Evolutionary conservation across 768 basidiomycete species (phyloP).

Genomic region (Rhodotorula toruloides): DNA sequence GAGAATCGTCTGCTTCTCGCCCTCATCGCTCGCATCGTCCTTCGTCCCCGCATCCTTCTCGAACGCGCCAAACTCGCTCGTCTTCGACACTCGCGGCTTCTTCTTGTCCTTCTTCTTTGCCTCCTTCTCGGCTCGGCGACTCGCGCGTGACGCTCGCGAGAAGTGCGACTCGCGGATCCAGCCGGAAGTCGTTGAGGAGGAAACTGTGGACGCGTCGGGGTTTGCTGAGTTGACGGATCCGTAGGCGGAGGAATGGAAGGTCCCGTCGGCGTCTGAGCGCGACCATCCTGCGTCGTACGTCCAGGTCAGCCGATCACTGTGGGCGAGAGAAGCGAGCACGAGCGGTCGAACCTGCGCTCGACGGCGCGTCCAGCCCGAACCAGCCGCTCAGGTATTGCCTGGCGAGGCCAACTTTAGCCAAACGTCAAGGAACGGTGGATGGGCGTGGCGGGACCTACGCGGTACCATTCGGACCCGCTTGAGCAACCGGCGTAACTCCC

Average conservation of each 20-base stretch:
- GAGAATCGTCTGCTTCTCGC: constrained; percentile 4
- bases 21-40: background rate
- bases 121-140: background rate
- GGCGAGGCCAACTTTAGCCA: background rate
- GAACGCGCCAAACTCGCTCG: constrained; percentile 16
- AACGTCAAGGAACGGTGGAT: background rate
- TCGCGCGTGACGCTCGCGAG: constrained; percentile 17
- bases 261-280: background rate
- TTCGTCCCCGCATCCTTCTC: background rate
- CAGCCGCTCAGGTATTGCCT: constrained; percentile 21
- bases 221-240: background rate
- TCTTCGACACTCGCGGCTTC: constrained; percentile 14
- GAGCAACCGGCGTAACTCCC: constrained; percentile 15
- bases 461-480: constrained; percentile 9
- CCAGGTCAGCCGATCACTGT: background rate
- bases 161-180: constrained; percentile 29
- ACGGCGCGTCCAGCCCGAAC: constrained; percentile 16
- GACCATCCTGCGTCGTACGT: background rate
- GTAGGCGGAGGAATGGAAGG: background rate
- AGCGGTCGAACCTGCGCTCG: constrained; percentile 5
- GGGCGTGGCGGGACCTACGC: constrained; percentile 10
- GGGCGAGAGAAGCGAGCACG: background rate
- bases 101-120: constrained; percentile 13
- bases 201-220: background rate
- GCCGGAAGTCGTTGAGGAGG: background rate